phyloP scores from a whole-genome alignment of 169 alveolate species.

The Plasmodium inui region DNA sequence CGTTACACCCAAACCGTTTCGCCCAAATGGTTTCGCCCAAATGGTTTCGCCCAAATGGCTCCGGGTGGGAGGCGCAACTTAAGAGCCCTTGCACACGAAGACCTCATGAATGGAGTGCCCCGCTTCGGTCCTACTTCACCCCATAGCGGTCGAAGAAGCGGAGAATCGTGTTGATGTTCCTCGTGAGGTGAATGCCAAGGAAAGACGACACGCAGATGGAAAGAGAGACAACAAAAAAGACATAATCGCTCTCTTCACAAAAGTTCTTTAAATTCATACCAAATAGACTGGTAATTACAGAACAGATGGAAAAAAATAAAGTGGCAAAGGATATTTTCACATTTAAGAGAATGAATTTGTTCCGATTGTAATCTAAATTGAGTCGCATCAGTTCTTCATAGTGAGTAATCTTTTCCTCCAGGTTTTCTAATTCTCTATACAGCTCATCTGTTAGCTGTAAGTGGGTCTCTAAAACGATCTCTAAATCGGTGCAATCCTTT shows the following conservation, averaged over 20 bases:
- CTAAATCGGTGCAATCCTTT: conserved; percentile 40
- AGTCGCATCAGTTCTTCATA: conserved; percentile 69
- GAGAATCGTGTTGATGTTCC: conserved; percentile 35
- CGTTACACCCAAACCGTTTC: no score
- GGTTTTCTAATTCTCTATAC: conserved; percentile 44
- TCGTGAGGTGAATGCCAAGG: conserved; percentile 29
- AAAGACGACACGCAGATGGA: conserved; percentile 22
- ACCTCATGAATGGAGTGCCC: background rate
- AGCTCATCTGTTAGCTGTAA: conserved; percentile 66
- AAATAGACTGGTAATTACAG: conserved; percentile 58
- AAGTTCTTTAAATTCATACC: conserved; percentile 66
- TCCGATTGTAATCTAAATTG: conserved; percentile 61
- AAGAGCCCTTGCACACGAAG: no score
- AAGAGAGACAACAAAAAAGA: conserved; percentile 28
- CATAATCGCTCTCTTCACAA: conserved; percentile 47
- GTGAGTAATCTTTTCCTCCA: conserved; percentile 66
- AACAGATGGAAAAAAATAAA: conserved; percentile 30
- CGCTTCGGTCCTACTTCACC: background rate
- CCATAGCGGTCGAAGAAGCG: conserved; percentile 31
- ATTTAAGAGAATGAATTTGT: conserved; percentile 58
- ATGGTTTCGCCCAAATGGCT: no score
- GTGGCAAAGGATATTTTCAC: conserved; percentile 58
- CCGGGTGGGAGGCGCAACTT: no score
- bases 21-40: no score
- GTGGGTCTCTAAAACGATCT: conserved; percentile 58